Percentiles rank a stretch among this genome's conserved stretches.
These are phyloP conservation scores for Pleurotus salmoneostramineus DNA, from an alignment of 768 basidiomycete genomes.

Conservation along the genomic window DNA sequence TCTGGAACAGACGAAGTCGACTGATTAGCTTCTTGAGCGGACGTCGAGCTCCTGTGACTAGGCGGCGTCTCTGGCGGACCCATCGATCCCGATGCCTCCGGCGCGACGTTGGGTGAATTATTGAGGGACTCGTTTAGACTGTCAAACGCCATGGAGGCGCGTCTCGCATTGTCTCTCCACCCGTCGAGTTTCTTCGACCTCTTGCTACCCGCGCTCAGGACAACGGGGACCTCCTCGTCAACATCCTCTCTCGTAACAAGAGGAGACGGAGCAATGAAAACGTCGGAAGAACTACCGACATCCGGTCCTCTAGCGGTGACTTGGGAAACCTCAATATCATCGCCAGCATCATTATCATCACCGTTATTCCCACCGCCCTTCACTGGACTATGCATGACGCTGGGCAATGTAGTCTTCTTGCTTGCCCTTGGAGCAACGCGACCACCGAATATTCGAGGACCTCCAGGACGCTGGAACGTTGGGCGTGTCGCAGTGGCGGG, in stretches of 20 bases:
- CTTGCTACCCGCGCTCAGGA: constrained; percentile 32
- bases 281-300: too few species aligned
- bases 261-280: constrained; percentile 14
- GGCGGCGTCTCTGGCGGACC: constrained; percentile 46
- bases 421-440: constrained; percentile 35
- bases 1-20: neutral
- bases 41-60: neutral
- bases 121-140: constrained; percentile 61
- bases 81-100: constrained; percentile 33
- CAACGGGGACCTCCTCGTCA: constrained; percentile 12
- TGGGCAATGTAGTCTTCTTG: constrained; percentile 41
- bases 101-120: constrained; percentile 41
- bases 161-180: constrained; percentile 38
- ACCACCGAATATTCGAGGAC: constrained; percentile 18
- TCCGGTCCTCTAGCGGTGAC: constrained; percentile 6
- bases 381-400: constrained; percentile 45
- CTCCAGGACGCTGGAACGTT: constrained; percentile 6
- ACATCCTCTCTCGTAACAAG: neutral
- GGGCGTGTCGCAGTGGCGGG: neutral
- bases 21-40: too few species aligned
- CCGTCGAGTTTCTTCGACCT: constrained; percentile 19
- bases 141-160: constrained; percentile 57
- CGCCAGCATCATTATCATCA: constrained; percentile 14
- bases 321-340: constrained; percentile 8
- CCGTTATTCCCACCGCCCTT: constrained; percentile 29